Evolutionary conservation across 805 yeast species (phyloP).

Genomic region (Zygosaccharomyces bisporus): DNA sequence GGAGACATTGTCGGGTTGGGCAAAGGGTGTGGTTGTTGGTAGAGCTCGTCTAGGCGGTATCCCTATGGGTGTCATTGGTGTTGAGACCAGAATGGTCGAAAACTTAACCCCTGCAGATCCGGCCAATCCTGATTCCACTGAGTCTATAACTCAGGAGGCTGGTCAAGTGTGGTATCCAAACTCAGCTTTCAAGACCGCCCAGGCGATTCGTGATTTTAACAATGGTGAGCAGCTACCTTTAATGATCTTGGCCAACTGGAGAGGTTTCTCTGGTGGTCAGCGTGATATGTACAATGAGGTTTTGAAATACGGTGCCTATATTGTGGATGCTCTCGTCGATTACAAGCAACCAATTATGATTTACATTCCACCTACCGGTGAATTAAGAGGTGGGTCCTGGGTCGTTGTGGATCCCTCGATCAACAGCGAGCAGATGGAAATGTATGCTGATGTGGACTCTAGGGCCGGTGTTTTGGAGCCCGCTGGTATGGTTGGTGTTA

Average conservation of each 20-base stretch:
- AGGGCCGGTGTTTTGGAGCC: constrained; percentile 99
- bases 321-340: constrained; percentile 94
- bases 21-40: constrained; percentile 96
- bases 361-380: constrained; percentile 97
- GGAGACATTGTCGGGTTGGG: constrained; percentile 98
- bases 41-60: constrained; percentile 99
- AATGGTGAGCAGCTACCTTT: constrained; percentile 96
- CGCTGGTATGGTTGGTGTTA: constrained; percentile 98
- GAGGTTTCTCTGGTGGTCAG: constrained; percentile 99
- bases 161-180: constrained; percentile 99
- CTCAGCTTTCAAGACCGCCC: constrained; percentile 98
- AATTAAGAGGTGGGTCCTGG: constrained; percentile 99
- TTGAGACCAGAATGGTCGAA: constrained; percentile 86
- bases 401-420: constrained; percentile 99
- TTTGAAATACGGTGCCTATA: constrained; percentile 91
- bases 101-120: constrained; percentile 96
- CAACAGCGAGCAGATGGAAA: constrained; percentile 96
- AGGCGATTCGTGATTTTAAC: constrained; percentile 96
- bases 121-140: constrained; percentile 94
- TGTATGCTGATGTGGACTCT: constrained; percentile 95
- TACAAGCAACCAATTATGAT: constrained; percentile 96
- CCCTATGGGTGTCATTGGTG: constrained; percentile 97
- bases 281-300: constrained; percentile 99
- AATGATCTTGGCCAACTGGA: constrained; percentile 98
- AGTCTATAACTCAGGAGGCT: constrained; percentile 83